Conservation (phyloP, 2,329 filamentous ascomycete genomes). For the Colletotrichum abscissum region DNA sequence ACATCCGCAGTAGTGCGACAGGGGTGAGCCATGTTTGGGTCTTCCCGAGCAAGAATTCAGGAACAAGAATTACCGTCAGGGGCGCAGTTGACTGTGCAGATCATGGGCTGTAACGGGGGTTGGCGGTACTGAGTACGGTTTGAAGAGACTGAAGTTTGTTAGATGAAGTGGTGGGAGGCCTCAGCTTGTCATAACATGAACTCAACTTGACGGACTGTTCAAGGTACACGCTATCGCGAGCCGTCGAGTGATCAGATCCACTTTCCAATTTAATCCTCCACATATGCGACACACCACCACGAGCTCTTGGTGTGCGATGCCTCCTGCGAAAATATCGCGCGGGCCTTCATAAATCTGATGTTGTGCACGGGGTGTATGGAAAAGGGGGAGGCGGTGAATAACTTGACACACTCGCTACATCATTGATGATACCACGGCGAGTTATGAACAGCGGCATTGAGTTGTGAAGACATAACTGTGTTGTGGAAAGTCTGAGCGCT, state of each 20-base stretch:
- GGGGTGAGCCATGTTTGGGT: conserved; percentile 9
- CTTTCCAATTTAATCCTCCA: conserved; percentile 33
- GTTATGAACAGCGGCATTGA: not conserved
- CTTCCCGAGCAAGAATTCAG: conserved; percentile 18
- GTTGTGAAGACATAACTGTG: not conserved
- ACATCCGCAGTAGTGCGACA: not conserved
- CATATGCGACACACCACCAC: conserved; percentile 30
- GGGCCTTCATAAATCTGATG: conserved; percentile 21
- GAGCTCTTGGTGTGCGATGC: not conserved
- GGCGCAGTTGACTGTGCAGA: conserved; percentile 31
- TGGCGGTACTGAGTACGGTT: conserved; percentile 7
- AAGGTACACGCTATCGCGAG: conserved; percentile 12
- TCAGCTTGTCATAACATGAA: not conserved
- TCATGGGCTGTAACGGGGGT: conserved; percentile 1
- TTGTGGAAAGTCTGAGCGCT: not conserved
- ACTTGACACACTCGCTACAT: conserved; percentile 31
- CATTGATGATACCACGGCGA: conserved; percentile 4
- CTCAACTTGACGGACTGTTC: not conserved
- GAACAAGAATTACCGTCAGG: conserved; percentile 34
- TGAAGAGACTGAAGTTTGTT: not conserved
- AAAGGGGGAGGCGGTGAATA: conserved; percentile 28
- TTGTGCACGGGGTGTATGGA: conserved; percentile 3
- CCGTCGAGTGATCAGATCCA: conserved; percentile 27
- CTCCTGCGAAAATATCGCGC: not conserved
- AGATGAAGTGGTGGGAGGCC: not conserved